phyloP scores from a whole-genome alignment of 164 flowering plant genomes.

The Piper longum region DNA sequence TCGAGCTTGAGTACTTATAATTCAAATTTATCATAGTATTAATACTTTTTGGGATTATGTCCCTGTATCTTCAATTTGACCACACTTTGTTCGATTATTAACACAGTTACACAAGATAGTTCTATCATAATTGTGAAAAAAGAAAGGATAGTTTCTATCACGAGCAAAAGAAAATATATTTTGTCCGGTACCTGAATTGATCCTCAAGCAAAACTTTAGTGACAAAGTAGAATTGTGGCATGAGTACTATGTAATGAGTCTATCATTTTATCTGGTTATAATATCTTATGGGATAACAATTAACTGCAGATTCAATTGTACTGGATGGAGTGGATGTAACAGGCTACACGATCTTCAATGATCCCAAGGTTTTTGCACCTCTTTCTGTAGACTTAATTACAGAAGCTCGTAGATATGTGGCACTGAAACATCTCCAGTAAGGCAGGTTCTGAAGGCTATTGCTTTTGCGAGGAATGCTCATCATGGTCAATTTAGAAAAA shows the following conservation, averaged over 20 bases:
- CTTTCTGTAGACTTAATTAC: conserved; percentile 14
- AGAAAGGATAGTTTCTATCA: too few species aligned
- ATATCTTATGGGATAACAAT: background rate
- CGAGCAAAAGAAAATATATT: too few species aligned
- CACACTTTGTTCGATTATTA: background rate
- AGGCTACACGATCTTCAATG: conserved; percentile 58
- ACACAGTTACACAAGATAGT: background rate
- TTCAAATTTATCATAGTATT: background rate
- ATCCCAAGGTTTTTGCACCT: conserved; percentile 47
- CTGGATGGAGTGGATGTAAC: conserved; percentile 89
- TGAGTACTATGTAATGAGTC: too few species aligned
- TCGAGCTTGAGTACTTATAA: background rate
- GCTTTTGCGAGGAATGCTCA: conserved; percentile 85
- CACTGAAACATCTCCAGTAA: conserved; percentile 31
- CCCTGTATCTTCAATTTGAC: background rate
- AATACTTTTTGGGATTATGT: too few species aligned
- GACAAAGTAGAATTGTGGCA: too few species aligned
- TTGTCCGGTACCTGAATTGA: too few species aligned
- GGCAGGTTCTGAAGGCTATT: conserved; percentile 94
- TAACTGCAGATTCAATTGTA: conserved; percentile 40
- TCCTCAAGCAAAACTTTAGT: too few species aligned
- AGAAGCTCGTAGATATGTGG: conserved; percentile 7
- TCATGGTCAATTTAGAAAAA: conserved; percentile 64
- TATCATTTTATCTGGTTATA: too few species aligned
- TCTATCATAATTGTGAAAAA: too few species aligned